A percentile compares a stretch with the other conserved stretches of the same genome.
Evolutionary conservation across 176 grass and related monocot species (phyloP).

Genomic region (Triticum aestivum): DNA sequence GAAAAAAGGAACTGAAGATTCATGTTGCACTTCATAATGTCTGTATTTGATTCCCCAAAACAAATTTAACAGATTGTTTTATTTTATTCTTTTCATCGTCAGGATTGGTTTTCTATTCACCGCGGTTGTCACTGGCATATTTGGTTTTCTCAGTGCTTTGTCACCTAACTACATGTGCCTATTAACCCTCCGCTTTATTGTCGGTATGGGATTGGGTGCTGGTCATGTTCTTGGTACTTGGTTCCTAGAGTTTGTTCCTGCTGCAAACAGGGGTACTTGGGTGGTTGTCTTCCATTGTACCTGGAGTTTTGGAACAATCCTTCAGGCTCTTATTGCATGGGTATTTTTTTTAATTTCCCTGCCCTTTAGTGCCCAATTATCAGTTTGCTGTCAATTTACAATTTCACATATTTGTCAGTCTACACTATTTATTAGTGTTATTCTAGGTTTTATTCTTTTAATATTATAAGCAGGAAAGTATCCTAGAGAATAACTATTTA

Average conservation of each 20-base stretch:
- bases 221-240: constrained; percentile 63
- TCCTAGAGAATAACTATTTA: not conserved
- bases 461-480: not conserved
- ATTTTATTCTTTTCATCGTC: not conserved
- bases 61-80: not conserved
- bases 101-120: constrained; percentile 70
- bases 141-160: constrained; percentile 69
- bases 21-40: not conserved
- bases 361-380: not conserved
- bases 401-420: not conserved
- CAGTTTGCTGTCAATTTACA: not conserved
- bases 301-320: constrained; percentile 11
- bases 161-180: constrained; percentile 64
- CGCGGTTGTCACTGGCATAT: constrained; percentile 45
- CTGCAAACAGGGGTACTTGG: constrained; percentile 37
- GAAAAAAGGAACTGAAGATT: not conserved
- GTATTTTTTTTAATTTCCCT: not conserved
- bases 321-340: constrained; percentile 14
- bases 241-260: constrained; percentile 81
- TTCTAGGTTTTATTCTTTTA: not conserved
- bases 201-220: constrained; percentile 62
- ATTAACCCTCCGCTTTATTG: constrained; percentile 51
- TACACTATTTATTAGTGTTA: not conserved
- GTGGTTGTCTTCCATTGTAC: constrained; percentile 15
- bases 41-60: not conserved